These are phyloP conservation scores for Metarhizium sp. DNA, from an alignment of 2,329 filamentous ascomycete genomes.

Conservation along the genomic window DNA sequence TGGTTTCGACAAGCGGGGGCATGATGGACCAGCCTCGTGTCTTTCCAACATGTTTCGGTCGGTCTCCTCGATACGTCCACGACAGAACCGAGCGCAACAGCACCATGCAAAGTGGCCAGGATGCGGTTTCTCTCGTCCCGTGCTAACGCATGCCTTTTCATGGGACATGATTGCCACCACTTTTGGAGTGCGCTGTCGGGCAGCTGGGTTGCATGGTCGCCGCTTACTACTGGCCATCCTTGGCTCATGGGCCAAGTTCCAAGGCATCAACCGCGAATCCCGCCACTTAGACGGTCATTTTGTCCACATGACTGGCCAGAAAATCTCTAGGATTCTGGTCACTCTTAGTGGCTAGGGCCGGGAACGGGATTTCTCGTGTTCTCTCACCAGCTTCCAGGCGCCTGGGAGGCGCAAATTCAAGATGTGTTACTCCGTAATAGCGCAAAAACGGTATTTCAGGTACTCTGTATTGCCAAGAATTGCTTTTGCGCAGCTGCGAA, in stretches of 20 bases:
- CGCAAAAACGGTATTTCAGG: no score
- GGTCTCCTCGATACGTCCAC: neutral
- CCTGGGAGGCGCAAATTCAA: no score
- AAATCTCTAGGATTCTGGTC: neutral
- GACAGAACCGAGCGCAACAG: neutral
- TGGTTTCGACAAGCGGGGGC: neutral
- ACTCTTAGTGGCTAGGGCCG: no score
- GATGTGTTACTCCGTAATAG: no score
- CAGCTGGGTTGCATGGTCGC: neutral
- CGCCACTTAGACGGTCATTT: neutral
- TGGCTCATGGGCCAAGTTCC: neutral
- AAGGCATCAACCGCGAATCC: neutral
- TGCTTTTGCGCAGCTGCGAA: no score
- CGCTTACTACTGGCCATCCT: neutral
- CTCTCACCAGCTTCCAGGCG: no score
- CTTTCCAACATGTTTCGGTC: no score
- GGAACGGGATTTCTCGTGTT: no score
- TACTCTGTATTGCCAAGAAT: no score
- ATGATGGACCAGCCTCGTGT: neutral
- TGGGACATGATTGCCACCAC: neutral
- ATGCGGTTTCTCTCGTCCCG: neutral
- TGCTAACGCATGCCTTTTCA: neutral
- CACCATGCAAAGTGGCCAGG: neutral
- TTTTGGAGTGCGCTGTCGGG: neutral
- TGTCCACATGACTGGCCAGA: neutral